Percentiles rank a stretch among this genome's conserved stretches.
phyloP scores from a whole-genome alignment of 2,329 filamentous ascomycete genomes.

The Pseudogymnoascus sp. region DNA sequence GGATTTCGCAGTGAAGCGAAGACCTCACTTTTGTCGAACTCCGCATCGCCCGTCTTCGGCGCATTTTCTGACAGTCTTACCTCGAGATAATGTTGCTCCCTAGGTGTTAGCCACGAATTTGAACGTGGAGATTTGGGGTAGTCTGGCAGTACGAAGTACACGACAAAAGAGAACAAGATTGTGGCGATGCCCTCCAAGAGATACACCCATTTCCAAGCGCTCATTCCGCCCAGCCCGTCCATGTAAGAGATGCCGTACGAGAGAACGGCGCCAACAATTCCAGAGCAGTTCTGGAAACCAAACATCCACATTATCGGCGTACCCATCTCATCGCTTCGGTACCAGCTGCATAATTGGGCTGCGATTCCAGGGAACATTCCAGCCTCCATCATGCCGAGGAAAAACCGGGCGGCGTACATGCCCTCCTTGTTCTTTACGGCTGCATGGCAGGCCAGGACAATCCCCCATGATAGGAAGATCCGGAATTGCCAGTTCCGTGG shows the following conservation, averaged over 20 bases:
- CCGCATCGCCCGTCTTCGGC: slow-evolving; percentile 31
- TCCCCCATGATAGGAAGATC: slow-evolving; percentile 33
- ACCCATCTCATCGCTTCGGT: slow-evolving; percentile 38
- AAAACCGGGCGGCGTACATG: slow-evolving; percentile 34
- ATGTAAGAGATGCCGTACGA: slow-evolving; percentile 41
- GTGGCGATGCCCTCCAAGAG: slow-evolving; percentile 38
- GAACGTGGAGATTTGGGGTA: slow-evolving; percentile 36
- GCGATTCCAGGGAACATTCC: slow-evolving; percentile 37
- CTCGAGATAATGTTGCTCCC: slow-evolving; percentile 36
- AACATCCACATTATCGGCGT: slow-evolving; percentile 39
- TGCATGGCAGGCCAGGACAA: slow-evolving; percentile 33
- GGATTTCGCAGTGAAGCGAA: slow-evolving; percentile 30
- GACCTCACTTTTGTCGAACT: slow-evolving; percentile 32
- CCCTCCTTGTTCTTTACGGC: slow-evolving; percentile 33
- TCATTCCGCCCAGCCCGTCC: slow-evolving; percentile 38
- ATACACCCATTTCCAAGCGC: slow-evolving; percentile 52
- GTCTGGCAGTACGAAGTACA: slow-evolving; percentile 37
- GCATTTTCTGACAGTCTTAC: slow-evolving; percentile 33
- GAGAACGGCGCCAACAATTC: slow-evolving; percentile 37
- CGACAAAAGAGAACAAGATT: slow-evolving; percentile 32
- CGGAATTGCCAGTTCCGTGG: slow-evolving; percentile 32
- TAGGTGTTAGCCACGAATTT: slow-evolving; percentile 31
- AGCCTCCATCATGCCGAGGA: slow-evolving; percentile 36
- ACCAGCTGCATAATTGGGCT: slow-evolving; percentile 39
- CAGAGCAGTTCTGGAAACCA: slow-evolving; percentile 31